These are phyloP conservation scores for Phytophthora pseudosyringae DNA, from an alignment of 352 stramenopile species.

Conservation along the genomic window DNA sequence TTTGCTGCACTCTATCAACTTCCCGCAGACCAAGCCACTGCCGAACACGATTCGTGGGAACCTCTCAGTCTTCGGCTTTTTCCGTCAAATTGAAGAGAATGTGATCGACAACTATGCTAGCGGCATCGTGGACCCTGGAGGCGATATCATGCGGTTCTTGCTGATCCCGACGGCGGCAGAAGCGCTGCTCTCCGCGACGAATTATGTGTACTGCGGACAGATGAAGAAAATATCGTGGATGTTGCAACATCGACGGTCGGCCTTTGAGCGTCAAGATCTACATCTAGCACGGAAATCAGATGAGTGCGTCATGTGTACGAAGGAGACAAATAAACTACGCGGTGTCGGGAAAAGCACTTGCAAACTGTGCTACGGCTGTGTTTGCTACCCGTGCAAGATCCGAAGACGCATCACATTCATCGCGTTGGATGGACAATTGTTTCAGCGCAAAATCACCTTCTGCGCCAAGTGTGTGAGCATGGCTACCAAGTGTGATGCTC, in stretches of 20 bases:
- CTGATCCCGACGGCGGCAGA: conserved; percentile 36
- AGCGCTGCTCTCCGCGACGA: conserved; percentile 32
- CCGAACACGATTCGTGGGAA: conserved; percentile 37
- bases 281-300: not conserved
- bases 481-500: conserved; percentile 31
- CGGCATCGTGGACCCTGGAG: conserved; percentile 34
- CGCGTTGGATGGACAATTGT: conserved; percentile 26
- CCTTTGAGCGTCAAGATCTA: conserved; percentile 6
- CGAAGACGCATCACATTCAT: conserved; percentile 42
- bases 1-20: conserved; percentile 50
- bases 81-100: conserved; percentile 45
- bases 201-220: conserved; percentile 49
- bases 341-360: conserved; percentile 29
- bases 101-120: conserved; percentile 48
- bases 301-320: conserved; percentile 34
- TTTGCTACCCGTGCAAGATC: conserved; percentile 35
- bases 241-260: conserved; percentile 20
- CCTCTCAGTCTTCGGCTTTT: conserved; percentile 45
- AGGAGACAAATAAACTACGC: conserved; percentile 25
- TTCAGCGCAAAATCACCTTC: conserved; percentile 42
- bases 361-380: conserved; percentile 31
- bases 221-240: conserved; percentile 63
- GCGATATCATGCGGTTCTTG: conserved; percentile 37
- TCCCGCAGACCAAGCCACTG: conserved; percentile 41
- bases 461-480: conserved; percentile 42